These are phyloP conservation scores for Globisporangium camurandrum DNA, from an alignment of 352 stramenopile species.

Conservation along the genomic window DNA sequence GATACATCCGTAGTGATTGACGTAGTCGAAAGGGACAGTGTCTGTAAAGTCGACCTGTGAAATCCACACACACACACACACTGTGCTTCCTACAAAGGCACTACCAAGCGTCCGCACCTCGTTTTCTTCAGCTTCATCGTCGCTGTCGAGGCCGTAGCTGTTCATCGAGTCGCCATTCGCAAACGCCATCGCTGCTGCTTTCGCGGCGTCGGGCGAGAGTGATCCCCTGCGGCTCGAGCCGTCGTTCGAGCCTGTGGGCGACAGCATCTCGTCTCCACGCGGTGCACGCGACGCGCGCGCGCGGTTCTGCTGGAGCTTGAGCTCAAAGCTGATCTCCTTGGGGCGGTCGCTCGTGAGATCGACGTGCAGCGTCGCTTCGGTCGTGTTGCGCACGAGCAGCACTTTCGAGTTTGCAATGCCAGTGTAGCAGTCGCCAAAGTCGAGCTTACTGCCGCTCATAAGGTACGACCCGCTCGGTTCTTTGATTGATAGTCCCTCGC, in stretches of 20 bases:
- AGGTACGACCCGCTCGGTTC: conserved; percentile 75
- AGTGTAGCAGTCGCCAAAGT: conserved; percentile 87
- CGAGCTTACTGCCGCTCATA: conserved; percentile 81
- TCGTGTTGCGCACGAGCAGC: conserved; percentile 81
- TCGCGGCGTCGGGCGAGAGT: conserved; percentile 50
- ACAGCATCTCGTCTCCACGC: conserved; percentile 59
- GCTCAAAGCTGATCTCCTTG: conserved; percentile 86
- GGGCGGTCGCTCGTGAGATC: conserved; percentile 79
- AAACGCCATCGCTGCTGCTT: conserved; percentile 40
- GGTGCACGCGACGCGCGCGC: conserved; percentile 43
- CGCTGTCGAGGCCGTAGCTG: conserved; percentile 63
- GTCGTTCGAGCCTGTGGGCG: conserved; percentile 66
- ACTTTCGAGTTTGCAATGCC: conserved; percentile 78
- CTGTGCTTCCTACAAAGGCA: too few species aligned
- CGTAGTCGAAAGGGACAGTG: too few species aligned
- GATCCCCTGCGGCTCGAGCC: conserved; percentile 61
- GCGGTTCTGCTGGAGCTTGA: conserved; percentile 77
- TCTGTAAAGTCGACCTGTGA: too few species aligned
- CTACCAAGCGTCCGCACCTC: conserved; percentile 34
- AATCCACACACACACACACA: too few species aligned
- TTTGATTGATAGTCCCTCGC: conserved; percentile 83
- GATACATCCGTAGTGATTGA: too few species aligned
- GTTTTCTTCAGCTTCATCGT: conserved; percentile 83
- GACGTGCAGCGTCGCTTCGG: conserved; percentile 74
- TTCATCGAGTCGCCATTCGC: conserved; percentile 33